Conservation (phyloP, 805 yeast species). For the Candida corydali region DNA sequence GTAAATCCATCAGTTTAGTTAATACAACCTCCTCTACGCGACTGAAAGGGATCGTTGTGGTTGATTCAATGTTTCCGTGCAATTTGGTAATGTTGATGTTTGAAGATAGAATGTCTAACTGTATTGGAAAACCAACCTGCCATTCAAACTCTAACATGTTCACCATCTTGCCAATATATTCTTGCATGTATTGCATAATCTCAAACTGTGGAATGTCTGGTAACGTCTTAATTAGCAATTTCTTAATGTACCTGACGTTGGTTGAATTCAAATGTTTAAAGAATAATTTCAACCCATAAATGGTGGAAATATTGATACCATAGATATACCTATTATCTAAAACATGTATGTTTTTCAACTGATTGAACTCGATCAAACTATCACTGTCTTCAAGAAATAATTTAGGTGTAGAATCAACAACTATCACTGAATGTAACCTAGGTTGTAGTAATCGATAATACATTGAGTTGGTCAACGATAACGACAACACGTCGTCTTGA, state of each 20-base stretch:
- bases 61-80: slow-evolving; percentile 1
- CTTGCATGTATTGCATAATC: slow-evolving; percentile 13
- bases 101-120: not conserved
- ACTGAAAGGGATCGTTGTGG: not conserved
- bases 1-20: not conserved
- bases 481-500: slow-evolving; percentile 13
- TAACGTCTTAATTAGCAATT: slow-evolving; percentile 9
- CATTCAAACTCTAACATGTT: slow-evolving; percentile 7
- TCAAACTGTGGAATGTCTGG: slow-evolving; percentile 25
- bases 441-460: slow-evolving; percentile 6
- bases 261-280: slow-evolving; percentile 15
- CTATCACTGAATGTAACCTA: slow-evolving; percentile 9
- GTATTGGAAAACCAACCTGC: not conserved
- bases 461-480: slow-evolving; percentile 12
- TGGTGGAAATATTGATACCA: slow-evolving; percentile 10
- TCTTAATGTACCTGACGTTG: slow-evolving; percentile 12
- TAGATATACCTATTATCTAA: not conserved
- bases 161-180: slow-evolving; percentile 13
- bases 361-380: not conserved
- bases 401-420: slow-evolving; percentile 9
- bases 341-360: not conserved
- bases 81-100: not conserved
- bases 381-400: not conserved
- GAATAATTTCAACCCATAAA: slow-evolving; percentile 16
- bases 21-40: not conserved